Evolutionary conservation across 495 filamentous ascomycete species (phyloP).

Genomic region (Halenospora varia): DNA sequence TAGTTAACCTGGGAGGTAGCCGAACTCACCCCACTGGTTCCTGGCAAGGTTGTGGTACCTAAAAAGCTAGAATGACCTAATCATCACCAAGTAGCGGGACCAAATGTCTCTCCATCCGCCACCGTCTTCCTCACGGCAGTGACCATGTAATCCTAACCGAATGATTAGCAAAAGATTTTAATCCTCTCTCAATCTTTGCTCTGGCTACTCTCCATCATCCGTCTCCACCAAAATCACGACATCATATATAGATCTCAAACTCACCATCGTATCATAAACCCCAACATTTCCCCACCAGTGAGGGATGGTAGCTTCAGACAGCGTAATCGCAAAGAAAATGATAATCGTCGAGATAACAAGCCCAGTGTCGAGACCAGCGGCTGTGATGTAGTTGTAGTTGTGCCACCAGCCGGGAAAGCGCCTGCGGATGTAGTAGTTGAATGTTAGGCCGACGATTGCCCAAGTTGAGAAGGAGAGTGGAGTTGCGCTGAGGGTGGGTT

Average conservation of each 20-base stretch:
- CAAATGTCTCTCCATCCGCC: conserved; percentile 39
- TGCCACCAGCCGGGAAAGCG: conserved; percentile 61
- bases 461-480: conserved; percentile 65
- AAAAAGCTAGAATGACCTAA: no score
- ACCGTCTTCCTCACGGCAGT: conserved; percentile 31
- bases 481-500: conserved; percentile 35
- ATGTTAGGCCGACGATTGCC: conserved; percentile 36
- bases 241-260: conserved; percentile 30
- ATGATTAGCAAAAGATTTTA: not conserved
- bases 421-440: conserved; percentile 57
- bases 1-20: no score
- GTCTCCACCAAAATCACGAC: conserved; percentile 25
- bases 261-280: conserved; percentile 23
- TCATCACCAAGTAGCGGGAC: conserved; percentile 37
- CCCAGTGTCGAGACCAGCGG: conserved; percentile 58
- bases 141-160: conserved; percentile 24
- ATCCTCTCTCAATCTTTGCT: not conserved
- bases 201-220: no score
- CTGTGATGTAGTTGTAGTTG: conserved; percentile 74
- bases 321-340: conserved; percentile 44
- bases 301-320: conserved; percentile 37
- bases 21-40: no score
- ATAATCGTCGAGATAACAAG: conserved; percentile 41
- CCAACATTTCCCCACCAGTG: conserved; percentile 48
- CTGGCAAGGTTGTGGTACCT: no score